Conservation (phyloP, 306 rosid genomes). For the Ochetophila trinervis region DNA sequence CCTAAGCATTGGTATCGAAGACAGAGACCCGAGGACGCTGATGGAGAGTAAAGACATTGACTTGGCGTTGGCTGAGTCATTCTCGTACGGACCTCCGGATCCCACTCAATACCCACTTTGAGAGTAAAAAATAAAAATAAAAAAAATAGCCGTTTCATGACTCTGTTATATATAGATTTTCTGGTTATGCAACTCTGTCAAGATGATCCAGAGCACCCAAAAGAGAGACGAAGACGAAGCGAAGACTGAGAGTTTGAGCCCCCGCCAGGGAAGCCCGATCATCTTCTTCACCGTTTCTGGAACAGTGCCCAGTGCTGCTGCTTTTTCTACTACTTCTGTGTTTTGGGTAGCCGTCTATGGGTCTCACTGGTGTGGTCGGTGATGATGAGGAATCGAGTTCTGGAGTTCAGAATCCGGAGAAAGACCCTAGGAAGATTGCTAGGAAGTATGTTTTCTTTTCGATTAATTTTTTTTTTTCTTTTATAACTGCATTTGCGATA, state of each 20-base stretch:
- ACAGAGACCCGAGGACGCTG: too few species aligned
- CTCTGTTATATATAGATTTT: too few species aligned
- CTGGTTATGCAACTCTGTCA: too few species aligned
- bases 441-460: constrained; percentile 45
- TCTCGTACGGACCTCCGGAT: too few species aligned
- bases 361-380: constrained; percentile 16
- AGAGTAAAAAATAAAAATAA: too few species aligned
- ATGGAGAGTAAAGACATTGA: too few species aligned
- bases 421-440: constrained; percentile 63
- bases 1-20: too few species aligned
- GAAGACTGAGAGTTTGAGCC: not conserved
- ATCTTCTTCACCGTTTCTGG: not conserved
- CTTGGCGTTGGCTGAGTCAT: too few species aligned
- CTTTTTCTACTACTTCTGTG: constrained; percentile 2
- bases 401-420: constrained; percentile 17
- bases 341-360: constrained; percentile 6
- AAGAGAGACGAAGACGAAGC: too few species aligned
- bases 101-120: too few species aligned
- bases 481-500: constrained; percentile 5
- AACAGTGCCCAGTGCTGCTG: not conserved
- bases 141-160: too few species aligned
- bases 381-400: constrained; percentile 25
- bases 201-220: too few species aligned
- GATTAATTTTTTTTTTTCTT: not conserved
- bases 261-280: constrained; percentile 30